Evolutionary conservation across 1,139 yeast genomes (phyloP).

Genomic region (Entelexis sorbosivorans): DNA sequence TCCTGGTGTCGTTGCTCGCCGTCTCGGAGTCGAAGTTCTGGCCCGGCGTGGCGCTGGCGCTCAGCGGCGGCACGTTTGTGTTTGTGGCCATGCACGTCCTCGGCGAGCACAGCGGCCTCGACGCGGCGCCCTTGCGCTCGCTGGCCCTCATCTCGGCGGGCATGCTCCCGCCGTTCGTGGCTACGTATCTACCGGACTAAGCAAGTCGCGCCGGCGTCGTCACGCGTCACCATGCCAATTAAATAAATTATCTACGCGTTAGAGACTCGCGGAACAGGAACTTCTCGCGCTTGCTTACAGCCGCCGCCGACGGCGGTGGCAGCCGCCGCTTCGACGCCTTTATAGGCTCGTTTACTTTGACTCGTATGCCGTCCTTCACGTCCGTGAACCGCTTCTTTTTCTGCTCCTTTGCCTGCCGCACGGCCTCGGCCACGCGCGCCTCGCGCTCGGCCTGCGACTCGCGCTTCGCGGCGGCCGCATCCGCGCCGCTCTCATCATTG

Average conservation of each 20-base stretch:
- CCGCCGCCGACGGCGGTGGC: constrained; percentile 17
- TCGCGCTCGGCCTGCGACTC: constrained; percentile 2
- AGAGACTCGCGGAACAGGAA: constrained; percentile 23
- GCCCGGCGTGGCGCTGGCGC: constrained; percentile 45
- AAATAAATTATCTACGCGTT: constrained; percentile 16
- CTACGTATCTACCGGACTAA: constrained; percentile 18
- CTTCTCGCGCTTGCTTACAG: constrained; percentile 16
- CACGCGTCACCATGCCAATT: no score
- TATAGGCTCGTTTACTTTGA: constrained; percentile 14
- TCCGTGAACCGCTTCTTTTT: constrained; percentile 28
- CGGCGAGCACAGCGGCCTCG: constrained; percentile 10
- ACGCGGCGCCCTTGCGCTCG: constrained; percentile 32
- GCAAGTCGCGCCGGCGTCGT: no score
- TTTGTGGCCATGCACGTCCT: constrained; percentile 57
- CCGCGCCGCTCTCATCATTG: not conserved
- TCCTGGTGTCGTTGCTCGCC: constrained; percentile 28
- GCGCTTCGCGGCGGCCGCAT: not conserved
- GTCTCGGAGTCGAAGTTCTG: constrained; percentile 12
- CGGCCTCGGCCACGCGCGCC: constrained; percentile 4
- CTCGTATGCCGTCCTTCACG: constrained; percentile 22
- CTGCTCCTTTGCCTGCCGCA: constrained; percentile 5
- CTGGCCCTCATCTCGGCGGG: constrained; percentile 11
- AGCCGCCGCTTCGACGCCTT: constrained; percentile 10
- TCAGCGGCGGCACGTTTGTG: constrained; percentile 64
- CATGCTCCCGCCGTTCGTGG: constrained; percentile 19